A percentile compares a stretch with the other conserved stretches of the same genome.
Conservation (phyloP, 2,329 filamentous ascomycete species). For the Fusarium pseudonygamai region DNA sequence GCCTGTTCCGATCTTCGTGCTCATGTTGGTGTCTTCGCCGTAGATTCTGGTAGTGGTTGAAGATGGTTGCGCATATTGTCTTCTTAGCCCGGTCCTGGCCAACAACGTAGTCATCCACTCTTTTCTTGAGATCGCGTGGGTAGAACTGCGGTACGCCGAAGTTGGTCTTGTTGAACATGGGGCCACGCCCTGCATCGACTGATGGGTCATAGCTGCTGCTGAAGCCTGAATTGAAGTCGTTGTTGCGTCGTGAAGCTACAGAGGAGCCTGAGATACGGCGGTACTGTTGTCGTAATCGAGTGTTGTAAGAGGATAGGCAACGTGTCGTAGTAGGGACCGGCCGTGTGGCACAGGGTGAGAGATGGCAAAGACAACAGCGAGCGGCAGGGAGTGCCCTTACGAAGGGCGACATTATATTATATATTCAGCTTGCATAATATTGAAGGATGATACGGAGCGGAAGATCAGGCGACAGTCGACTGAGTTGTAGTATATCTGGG, state of each 20-base stretch:
- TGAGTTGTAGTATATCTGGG: constrained; percentile 30
- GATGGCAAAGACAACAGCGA: constrained; percentile 20
- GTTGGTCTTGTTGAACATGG: constrained; percentile 66
- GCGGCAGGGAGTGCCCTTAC: constrained; percentile 35
- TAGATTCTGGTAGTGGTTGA: constrained; percentile 94
- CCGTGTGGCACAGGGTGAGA: constrained; percentile 13
- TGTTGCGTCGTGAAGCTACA: constrained; percentile 51
- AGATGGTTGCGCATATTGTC: constrained; percentile 89
- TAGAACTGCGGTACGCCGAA: constrained; percentile 72
- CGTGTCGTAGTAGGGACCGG: background rate
- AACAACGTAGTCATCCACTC: constrained; percentile 95
- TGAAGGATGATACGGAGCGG: background rate
- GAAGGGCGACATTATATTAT: constrained; percentile 39
- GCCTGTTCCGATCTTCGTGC: constrained; percentile 64
- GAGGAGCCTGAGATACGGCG: constrained; percentile 40
- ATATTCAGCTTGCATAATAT: constrained; percentile 38
- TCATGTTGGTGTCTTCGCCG: constrained; percentile 83
- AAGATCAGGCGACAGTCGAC: constrained; percentile 33
- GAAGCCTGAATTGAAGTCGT: constrained; percentile 66
- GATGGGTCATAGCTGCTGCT: constrained; percentile 68
- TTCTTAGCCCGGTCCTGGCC: constrained; percentile 96
- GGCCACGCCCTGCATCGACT: constrained; percentile 62
- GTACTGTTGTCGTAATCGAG: constrained; percentile 27
- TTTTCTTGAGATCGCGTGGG: constrained; percentile 79
- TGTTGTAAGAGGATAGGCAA: background rate